Percentiles rank a stretch among this genome's conserved stretches.
Evolutionary conservation across 805 yeast species (phyloP).

Genomic region (Lipomyces anomalus): DNA sequence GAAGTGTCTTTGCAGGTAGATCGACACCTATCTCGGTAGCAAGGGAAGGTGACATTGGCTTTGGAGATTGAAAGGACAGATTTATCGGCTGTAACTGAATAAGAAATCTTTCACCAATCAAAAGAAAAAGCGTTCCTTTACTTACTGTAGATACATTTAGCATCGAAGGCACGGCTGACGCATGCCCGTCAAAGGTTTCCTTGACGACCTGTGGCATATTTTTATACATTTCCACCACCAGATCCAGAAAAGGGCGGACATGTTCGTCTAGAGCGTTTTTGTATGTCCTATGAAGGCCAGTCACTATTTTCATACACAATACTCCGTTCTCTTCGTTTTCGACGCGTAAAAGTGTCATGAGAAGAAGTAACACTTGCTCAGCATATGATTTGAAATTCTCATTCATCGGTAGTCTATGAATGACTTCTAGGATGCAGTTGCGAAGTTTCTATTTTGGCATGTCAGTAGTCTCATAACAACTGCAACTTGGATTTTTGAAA

Average conservation of each 20-base stretch:
- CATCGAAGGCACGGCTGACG: constrained; percentile 6
- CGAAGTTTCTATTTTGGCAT: constrained; percentile 55
- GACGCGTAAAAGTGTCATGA: constrained; percentile 53
- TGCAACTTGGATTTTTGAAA: not conserved
- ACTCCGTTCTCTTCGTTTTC: constrained; percentile 98
- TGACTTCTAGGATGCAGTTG: constrained; percentile 65
- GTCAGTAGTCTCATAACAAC: not conserved
- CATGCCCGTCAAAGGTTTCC: constrained; percentile 50
- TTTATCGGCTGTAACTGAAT: constrained; percentile 15
- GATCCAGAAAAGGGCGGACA: constrained; percentile 71
- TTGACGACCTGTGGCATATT: constrained; percentile 72
- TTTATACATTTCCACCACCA: constrained; percentile 69
- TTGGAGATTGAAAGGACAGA: constrained; percentile 35
- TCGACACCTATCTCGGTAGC: constrained; percentile 39
- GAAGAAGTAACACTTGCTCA: constrained; percentile 48
- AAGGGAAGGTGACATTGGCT: constrained; percentile 40
- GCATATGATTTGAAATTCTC: constrained; percentile 74
- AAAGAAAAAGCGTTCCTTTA: not conserved
- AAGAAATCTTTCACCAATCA: not conserved
- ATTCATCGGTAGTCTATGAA: constrained; percentile 76
- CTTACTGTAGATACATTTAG: constrained; percentile 9
- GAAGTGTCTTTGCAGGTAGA: constrained; percentile 45
- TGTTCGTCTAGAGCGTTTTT: constrained; percentile 60
- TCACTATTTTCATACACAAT: constrained; percentile 77
- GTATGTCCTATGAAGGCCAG: constrained; percentile 79